A percentile compares a stretch with the other conserved stretches of the same genome.
Evolutionary conservation across 1,284 basidiomycete genomes (phyloP).

Genomic region (Fomitopsis schrenkii): DNA sequence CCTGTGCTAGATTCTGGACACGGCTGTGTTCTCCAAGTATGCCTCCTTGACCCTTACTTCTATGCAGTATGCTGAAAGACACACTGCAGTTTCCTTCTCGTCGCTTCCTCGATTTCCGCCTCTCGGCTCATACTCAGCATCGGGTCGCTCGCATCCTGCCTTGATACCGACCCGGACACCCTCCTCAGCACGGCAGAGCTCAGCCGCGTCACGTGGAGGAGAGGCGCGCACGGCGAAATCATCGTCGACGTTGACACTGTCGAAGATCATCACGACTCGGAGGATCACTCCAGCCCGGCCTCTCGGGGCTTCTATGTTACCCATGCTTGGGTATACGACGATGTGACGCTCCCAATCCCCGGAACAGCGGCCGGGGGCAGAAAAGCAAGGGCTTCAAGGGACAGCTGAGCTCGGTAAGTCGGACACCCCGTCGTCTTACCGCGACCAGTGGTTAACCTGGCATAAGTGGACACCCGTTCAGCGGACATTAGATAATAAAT

Average conservation of each 20-base stretch:
- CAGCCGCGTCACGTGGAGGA: conserved; percentile 27
- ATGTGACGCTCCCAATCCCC: neutral
- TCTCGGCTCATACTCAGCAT: conserved; percentile 22
- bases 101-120: conserved; percentile 16
- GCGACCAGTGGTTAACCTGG: too few relatives aligned
- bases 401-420: neutral
- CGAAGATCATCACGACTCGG: neutral
- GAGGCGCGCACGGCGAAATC: conserved; percentile 34
- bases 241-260: conserved; percentile 29
- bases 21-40: neutral
- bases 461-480: too few relatives aligned
- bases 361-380: neutral
- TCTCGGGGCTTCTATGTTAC: neutral
- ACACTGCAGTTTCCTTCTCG: conserved; percentile 2
- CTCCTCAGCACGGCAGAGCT: conserved; percentile 22
- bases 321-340: neutral
- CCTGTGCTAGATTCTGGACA: neutral
- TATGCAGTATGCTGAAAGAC: neutral
- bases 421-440: too few relatives aligned
- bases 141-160: conserved; percentile 18
- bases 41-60: too few relatives aligned
- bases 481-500: too few relatives aligned
- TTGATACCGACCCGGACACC: conserved; percentile 15
- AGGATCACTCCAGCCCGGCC: neutral
- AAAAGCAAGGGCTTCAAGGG: too few relatives aligned